Base-by-base conservation (phyloP, 78 protist genomes). In the Dictyostelium intermedium region DNA sequence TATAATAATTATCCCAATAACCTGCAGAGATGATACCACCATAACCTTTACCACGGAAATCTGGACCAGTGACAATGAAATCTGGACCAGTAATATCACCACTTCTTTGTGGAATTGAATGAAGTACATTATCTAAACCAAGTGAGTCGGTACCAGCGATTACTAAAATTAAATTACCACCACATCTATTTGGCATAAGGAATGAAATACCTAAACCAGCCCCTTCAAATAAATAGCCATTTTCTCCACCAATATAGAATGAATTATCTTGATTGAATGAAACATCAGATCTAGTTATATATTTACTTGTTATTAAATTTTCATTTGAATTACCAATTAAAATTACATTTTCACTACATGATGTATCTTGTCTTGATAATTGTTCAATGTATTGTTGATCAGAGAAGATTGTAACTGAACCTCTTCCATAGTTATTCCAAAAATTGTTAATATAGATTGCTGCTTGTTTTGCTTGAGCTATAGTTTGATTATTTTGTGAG, bases 11-110 rank as follows among this genome's bases (percentile, higher is more conserved):
- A 35, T 60, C 41, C 73, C 72, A 86, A 43, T 74, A 86, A 27
- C 92, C 92, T 60, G 92, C 69, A 5, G 92, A 27, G 2, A 85
- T 10, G 0, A 85, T 85, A 56, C 84, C 84, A 60, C 92, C 92
- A 30, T 27, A 45, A 86, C 92, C 92, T 27, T 86, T 86, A 34
- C 53, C 79, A 82, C 74, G 69, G 5, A 27, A 86, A n/a, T 86
- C 92, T 10, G 45, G 79, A 30, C 84, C 92, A 3, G 80, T 82
- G 2, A 86, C 84, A 13, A 86, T 45, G 41, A 72, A 86, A 39
- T 86, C 92, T 13, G 92, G 92, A 4, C 32, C 66, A 16, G 69
- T 35, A 11, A 70, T 56, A 35, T 76, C 81, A 77, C 92, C 92
- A 56, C 66, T 35, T 34, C 83, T 77, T 56, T 76, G 83, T 25